These are phyloP conservation scores for Durusdinium trenchii DNA, from an alignment of 73 alveolate species.

Conservation along the genomic window DNA sequence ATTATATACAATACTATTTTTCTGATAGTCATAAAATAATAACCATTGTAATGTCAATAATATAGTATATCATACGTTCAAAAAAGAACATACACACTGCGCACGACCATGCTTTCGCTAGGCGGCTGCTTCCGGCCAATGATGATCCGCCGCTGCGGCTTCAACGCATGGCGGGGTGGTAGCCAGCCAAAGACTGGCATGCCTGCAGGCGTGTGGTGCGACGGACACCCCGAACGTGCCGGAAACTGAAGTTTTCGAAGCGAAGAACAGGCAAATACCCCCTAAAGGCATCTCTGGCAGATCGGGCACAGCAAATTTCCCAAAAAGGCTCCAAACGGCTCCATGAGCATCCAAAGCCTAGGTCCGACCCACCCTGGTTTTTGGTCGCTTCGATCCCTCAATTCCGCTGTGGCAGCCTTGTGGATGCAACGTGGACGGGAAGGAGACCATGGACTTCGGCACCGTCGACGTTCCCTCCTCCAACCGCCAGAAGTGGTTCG, in stretches of 20 bases:
- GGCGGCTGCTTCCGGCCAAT: conserved; percentile 90
- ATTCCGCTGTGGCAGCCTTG: conserved; percentile 25
- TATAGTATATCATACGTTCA: too few species aligned
- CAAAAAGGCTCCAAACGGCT: too few species aligned
- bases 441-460: conserved; percentile 57
- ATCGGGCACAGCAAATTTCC: too few species aligned
- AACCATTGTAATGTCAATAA: too few species aligned
- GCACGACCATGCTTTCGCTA: too few species aligned
- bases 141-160: conserved; percentile 73
- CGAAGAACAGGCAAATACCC: too few species aligned
- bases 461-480: not conserved
- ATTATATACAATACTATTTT: too few species aligned
- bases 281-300: too few species aligned
- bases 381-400: not conserved
- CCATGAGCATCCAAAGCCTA: not conserved
- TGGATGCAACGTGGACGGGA: conserved; percentile 86
- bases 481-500: too few species aligned
- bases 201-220: not conserved
- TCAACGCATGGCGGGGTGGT: conserved; percentile 87
- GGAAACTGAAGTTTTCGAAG: not conserved
- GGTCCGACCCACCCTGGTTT: not conserved
- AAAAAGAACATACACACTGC: too few species aligned
- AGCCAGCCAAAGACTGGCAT: conserved; percentile 94
- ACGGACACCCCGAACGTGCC: not conserved
- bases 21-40: too few species aligned